Evolutionary conservation across 805 yeast species (phyloP).

Genomic region (Pichia nakasei): DNA sequence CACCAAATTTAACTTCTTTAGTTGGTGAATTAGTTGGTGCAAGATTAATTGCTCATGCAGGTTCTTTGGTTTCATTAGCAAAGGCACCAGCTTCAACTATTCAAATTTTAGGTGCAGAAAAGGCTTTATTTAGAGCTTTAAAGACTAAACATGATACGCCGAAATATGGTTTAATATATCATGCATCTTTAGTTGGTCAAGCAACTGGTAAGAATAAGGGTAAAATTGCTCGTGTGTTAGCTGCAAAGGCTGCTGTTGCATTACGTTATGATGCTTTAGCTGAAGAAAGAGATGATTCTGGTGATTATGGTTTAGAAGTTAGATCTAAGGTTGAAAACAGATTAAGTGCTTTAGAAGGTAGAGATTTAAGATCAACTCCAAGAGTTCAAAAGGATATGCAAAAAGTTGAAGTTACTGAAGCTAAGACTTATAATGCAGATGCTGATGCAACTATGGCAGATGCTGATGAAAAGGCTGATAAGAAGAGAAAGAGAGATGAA

Average conservation of each 20-base stretch:
- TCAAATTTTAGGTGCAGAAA: constrained; percentile 98
- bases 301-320: constrained; percentile 85
- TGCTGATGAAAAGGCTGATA: constrained; percentile 12
- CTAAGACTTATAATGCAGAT: constrained; percentile 87
- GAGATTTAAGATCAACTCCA: constrained; percentile 87
- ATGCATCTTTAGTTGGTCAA: constrained; percentile 95
- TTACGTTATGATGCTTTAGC: constrained; percentile 94
- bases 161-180: constrained; percentile 94
- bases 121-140: constrained; percentile 96
- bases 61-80: constrained; percentile 87
- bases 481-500: constrained; percentile 19
- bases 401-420: constrained; percentile 79
- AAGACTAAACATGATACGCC: constrained; percentile 99
- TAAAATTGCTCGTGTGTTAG: constrained; percentile 96
- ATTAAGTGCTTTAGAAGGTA: constrained; percentile 91
- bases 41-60: constrained; percentile 94
- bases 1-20: constrained; percentile 91
- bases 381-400: constrained; percentile 73
- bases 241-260: constrained; percentile 97
- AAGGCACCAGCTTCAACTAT: constrained; percentile 98
- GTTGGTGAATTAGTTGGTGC: constrained; percentile 99
- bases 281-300: constrained; percentile 94
- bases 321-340: constrained; percentile 92
- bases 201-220: constrained; percentile 98
- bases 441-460: constrained; percentile 48